Conservation (phyloP, 2,329 filamentous ascomycete species). For the Pseudocercospora fijiensis region DNA sequence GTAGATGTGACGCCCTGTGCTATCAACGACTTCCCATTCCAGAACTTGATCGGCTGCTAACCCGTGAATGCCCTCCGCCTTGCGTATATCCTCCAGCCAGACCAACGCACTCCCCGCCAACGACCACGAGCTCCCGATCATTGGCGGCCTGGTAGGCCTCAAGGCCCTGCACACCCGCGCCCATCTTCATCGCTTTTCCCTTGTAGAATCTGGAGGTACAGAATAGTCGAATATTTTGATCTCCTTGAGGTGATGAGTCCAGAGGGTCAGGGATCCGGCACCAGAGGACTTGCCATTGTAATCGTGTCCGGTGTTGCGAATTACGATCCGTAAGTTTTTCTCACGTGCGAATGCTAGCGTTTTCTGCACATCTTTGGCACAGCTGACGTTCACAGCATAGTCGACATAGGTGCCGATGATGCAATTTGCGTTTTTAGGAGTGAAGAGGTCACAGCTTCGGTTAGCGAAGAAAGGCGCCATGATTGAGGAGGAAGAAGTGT, state of each 20-base stretch:
- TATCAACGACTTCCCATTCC: slow-evolving; percentile 50
- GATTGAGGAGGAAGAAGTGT: slow-evolving; percentile 41
- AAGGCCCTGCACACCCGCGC: slow-evolving; percentile 54
- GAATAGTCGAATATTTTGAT: slow-evolving; percentile 48
- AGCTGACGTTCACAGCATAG: slow-evolving; percentile 33
- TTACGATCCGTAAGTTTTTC: slow-evolving; percentile 53
- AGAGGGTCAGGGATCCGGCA: slow-evolving; percentile 57
- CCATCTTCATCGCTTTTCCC: slow-evolving; percentile 55
- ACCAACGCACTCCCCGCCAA: slow-evolving; percentile 58
- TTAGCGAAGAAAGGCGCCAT: slow-evolving; percentile 45
- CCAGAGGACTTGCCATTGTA: slow-evolving; percentile 60
- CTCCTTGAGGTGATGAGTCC: slow-evolving; percentile 57
- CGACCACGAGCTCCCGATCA: slow-evolving; percentile 48
- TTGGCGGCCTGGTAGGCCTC: slow-evolving; percentile 51
- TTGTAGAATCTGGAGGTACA: slow-evolving; percentile 45
- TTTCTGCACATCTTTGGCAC: slow-evolving; percentile 15
- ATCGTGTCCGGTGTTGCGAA: slow-evolving; percentile 45
- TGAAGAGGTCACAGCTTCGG: slow-evolving; percentile 46
- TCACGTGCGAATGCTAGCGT: slow-evolving; percentile 23
- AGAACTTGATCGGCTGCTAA: slow-evolving; percentile 61
- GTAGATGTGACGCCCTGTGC: slow-evolving; percentile 49
- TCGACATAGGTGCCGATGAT: slow-evolving; percentile 46
- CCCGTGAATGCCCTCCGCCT: slow-evolving; percentile 62
- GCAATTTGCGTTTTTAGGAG: slow-evolving; percentile 39
- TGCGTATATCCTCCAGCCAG: slow-evolving; percentile 60